Evolutionary conservation across 108 stramenopile genomes (phyloP), one percentile per base, ranked within the genome.

Genomic region (Skeletonema costatum): DNA sequence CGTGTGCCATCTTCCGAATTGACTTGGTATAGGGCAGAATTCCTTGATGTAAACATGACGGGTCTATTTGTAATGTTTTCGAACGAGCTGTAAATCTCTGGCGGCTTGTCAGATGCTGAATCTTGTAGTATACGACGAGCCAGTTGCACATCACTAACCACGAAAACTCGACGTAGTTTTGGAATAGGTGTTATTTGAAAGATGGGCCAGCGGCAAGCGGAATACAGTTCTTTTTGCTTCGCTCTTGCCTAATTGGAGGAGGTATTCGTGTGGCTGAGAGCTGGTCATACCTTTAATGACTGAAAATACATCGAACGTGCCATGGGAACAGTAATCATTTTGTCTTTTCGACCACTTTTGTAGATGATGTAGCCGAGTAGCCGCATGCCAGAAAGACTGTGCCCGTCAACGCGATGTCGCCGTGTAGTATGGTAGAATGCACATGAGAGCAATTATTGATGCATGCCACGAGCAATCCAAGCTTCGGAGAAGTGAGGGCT

Each of bases 111-210:
- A 1, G 30, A 32, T 25, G 11, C 33, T n/a, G 63, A n/a, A 11
- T 64, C 63, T 25, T 64, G 63, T 33, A 64, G 13, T n/a, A 64
- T 33, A 1, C 63, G 63, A 30, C 63, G 63, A 25, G 63, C 63
- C 1, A 33, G 25, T 25, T n/a, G 63, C 30, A 33, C 63, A 25
- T 64, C 63, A n/a, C 63, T 17, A n/a, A 64, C 63, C 31, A 33
- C 63, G 25, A 64, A 64, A n/a, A 64, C 63, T 33, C 13, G 63
- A n/a, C 63, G 63, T 25, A 64, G 63, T 33, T n/a, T 64, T 6
- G 63, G 63, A n/a, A 64, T n/a, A 6, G 63, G 63, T n/a, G n/a
- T 5, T n/a, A 64, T 25, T 64, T 33, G 63, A 64, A 64, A 33
- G n/a, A 64, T 64, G 8, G 63, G 63, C 30, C 30, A 64, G 11